Conservation (phyloP, 2,329 filamentous ascomycete species). For the Teratosphaeria viscida region DNA sequence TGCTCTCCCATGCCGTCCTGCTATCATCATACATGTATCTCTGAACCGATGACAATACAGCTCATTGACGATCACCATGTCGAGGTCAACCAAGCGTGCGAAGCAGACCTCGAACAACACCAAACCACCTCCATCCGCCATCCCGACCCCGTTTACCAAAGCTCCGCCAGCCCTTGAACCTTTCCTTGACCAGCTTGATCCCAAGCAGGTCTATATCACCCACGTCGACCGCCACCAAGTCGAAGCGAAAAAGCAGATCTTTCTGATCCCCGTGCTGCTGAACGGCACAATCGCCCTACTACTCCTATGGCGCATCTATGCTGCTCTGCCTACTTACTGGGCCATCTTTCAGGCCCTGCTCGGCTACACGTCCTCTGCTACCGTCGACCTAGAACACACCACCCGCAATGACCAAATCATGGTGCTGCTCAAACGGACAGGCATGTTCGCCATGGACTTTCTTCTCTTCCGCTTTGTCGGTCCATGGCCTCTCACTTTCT, state of each 20-base stretch:
- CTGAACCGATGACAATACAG: background rate
- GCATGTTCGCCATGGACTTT: conserved; percentile 67
- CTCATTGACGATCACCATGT: background rate
- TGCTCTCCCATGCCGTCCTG: background rate
- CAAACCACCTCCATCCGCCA: background rate
- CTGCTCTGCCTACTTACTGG: conserved; percentile 63
- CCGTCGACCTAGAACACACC: conserved; percentile 48
- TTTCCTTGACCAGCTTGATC: conserved; percentile 57
- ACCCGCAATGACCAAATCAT: conserved; percentile 47
- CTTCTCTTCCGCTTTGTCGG: conserved; percentile 33
- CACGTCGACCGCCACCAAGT: conserved; percentile 66
- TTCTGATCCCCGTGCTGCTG: conserved; percentile 65
- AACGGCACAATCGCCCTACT: conserved; percentile 58
- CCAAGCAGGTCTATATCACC: conserved; percentile 66
- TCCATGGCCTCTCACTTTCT: conserved; percentile 40
- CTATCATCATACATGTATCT: background rate
- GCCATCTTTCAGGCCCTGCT: conserved; percentile 53
- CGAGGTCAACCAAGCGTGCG: background rate
- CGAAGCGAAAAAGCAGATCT: conserved; percentile 71
- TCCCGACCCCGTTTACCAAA: conserved; percentile 51
- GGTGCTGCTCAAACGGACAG: conserved; percentile 49
- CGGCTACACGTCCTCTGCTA: conserved; percentile 56
- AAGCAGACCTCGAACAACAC: background rate
- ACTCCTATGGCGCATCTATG: conserved; percentile 58
- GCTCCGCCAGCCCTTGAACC: conserved; percentile 53